These are phyloP conservation scores for Linnemannia schmuckeri DNA, from an alignment of 192 early-diverging fungal species.

Conservation along the genomic window DNA sequence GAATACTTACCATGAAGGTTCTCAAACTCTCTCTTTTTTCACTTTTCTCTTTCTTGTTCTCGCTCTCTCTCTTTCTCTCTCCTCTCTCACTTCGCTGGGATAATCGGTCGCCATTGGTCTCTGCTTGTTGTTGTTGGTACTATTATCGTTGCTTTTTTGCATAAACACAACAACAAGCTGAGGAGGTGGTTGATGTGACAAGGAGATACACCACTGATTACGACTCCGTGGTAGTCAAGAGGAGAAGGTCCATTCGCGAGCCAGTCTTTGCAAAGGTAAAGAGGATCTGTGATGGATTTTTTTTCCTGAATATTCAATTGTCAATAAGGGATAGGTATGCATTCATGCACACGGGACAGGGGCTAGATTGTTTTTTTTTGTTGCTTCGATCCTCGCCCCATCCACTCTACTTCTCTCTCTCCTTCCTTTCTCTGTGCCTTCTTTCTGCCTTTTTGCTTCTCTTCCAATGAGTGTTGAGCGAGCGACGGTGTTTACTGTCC, in stretches of 20 bases:
- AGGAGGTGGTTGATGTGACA: slow-evolving; percentile 66
- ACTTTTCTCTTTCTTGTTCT: background rate
- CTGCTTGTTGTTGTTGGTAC: background rate
- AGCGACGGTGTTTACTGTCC: background rate
- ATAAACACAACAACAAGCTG: slow-evolving; percentile 9
- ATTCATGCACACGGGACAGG: background rate
- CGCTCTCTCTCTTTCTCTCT: background rate
- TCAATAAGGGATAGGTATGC: background rate
- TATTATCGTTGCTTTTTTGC: background rate
- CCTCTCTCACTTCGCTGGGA: background rate
- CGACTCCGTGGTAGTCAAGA: slow-evolving; percentile 28
- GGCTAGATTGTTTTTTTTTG: background rate
- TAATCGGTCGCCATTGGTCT: slow-evolving; percentile 3
- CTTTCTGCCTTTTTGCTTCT: background rate
- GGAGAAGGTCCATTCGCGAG: slow-evolving; percentile 51
- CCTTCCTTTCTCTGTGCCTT: background rate
- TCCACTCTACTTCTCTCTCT: background rate
- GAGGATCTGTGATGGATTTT: background rate
- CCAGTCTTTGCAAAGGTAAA: slow-evolving; percentile 46
- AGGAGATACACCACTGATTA: slow-evolving; percentile 61
- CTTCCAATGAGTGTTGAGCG: background rate
- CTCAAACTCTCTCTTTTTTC: background rate
- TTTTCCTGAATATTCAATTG: background rate
- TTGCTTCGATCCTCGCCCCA: background rate
- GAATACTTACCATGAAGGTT: background rate